Conservation (phyloP, 2,329 filamentous ascomycete species). For the Parastagonospora nodorum region DNA sequence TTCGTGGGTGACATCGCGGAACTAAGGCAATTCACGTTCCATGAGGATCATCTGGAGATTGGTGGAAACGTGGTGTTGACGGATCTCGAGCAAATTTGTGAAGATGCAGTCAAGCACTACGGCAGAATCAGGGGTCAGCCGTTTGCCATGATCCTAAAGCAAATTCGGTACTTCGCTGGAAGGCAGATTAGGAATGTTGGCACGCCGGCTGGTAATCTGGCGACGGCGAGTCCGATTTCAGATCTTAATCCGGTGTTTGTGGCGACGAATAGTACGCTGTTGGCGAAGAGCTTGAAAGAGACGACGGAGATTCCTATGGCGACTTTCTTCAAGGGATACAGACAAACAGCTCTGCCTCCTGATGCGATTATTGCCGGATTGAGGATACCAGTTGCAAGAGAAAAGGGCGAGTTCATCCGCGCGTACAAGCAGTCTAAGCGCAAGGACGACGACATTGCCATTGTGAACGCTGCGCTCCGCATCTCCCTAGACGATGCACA, state of each 20-base stretch:
- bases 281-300: constrained; percentile 76
- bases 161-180: constrained; percentile 92
- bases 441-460: constrained; percentile 98
- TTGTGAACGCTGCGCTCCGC: constrained; percentile 86
- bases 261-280: constrained; percentile 78
- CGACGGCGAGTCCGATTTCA: constrained; percentile 93
- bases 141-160: constrained; percentile 89
- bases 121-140: constrained; percentile 74
- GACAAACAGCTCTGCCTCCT: constrained; percentile 77
- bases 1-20: constrained; percentile 94
- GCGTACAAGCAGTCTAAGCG: constrained; percentile 96
- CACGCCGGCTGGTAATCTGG: constrained; percentile 91
- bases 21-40: constrained; percentile 78
- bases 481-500: constrained; percentile 72
- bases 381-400: constrained; percentile 76
- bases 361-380: constrained; percentile 87
- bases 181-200: constrained; percentile 97
- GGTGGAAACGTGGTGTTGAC: constrained; percentile 93
- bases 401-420: constrained; percentile 80
- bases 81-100: constrained; percentile 84
- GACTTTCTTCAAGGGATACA: constrained; percentile 90
- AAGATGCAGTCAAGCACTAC: constrained; percentile 79
- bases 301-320: constrained; percentile 89
- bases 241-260: constrained; percentile 95
- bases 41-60: constrained; percentile 83